Base-by-base conservation (phyloP, 129 eudicot genomes). In the Deinandra increscens region DNA sequence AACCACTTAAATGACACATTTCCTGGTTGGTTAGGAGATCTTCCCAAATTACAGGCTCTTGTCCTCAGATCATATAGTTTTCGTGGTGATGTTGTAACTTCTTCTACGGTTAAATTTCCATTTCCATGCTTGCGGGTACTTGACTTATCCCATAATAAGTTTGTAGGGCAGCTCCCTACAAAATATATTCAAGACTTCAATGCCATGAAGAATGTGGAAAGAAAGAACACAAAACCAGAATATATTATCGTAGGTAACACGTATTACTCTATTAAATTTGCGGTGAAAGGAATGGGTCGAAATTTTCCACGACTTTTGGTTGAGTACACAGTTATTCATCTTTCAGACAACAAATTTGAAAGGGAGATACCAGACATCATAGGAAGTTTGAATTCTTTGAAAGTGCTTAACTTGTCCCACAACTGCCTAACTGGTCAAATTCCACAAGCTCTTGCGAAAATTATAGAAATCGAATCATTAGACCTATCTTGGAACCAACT, bases 401-500 rank as follows among this genome's bases (percentile, higher is more conserved):
- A 6, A 44, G 70, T 15, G 6, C 71, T 79, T 1, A 66, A 83
- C 64, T 66, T 83, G 11, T 75, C 87, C 5, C 71, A 75, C 33
- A 83, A 83, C 51, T 53, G 12, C 2, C 70, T 79, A 0, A 44
- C 11, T 5, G 84, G 87, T 29, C 71, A 9, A 8, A 83, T 79
- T 34, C 87, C 87, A 15, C 1, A 49, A 11, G 6, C 65, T n/a
- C 41, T 79, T 1, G 84, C 70, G 14, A 67, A 71, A 23, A 68
- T 83, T 0, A 37, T 51, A 10, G 68, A 39, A 0, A 75, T 83
- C 19, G 87, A 83, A 56, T 70, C 81, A 5, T 72, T 79, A 45
- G 87, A 83, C 60, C 68, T 75, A 0, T 66, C 76, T 41, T 75
- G 66, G 46, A 83, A 83, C 66, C 70, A 72, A 53, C 62, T 83